A percentile compares a stretch with the other conserved stretches of the same genome.
phyloP scores from a whole-genome alignment of 441 rosid genomes.

The Erodium chrysanthum region DNA sequence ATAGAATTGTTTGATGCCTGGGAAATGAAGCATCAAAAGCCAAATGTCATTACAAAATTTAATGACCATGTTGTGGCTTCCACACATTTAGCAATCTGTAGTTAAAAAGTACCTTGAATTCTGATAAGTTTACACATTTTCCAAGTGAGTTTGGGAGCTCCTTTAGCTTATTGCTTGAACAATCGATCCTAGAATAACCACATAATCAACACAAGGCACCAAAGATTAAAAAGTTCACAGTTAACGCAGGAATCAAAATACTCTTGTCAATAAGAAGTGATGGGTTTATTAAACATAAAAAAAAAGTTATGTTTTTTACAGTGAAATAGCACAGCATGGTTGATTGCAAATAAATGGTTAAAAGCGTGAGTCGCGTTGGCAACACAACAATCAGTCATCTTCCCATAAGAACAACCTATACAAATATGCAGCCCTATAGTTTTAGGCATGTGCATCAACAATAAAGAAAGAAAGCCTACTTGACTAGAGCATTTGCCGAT shows the following conservation, averaged over 20 bases:
- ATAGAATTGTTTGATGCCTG: constrained; percentile 74
- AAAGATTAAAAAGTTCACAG: not conserved
- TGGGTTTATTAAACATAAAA: not conserved
- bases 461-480: constrained; percentile 36
- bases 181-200: constrained; percentile 56
- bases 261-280: not conserved
- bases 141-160: constrained; percentile 71
- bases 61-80: not conserved
- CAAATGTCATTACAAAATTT: not conserved
- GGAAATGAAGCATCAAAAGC: constrained; percentile 9
- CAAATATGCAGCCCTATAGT: not conserved
- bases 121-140: constrained; percentile 61
- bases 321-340: not conserved
- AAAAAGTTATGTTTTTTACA: not conserved
- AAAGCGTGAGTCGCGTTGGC: not conserved
- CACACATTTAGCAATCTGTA: not conserved
- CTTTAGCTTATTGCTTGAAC: constrained; percentile 66
- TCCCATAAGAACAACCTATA: not conserved
- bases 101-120: constrained; percentile 54
- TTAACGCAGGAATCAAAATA: not conserved
- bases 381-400: not conserved
- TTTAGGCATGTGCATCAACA: not conserved
- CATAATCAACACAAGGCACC: constrained; percentile 19
- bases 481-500: constrained; percentile 68
- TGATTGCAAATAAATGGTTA: constrained; percentile 1